Percentiles rank a stretch among this genome's conserved stretches.
phyloP scores from a whole-genome alignment of 768 basidiomycete genomes.

The Tulasnella sp. region DNA sequence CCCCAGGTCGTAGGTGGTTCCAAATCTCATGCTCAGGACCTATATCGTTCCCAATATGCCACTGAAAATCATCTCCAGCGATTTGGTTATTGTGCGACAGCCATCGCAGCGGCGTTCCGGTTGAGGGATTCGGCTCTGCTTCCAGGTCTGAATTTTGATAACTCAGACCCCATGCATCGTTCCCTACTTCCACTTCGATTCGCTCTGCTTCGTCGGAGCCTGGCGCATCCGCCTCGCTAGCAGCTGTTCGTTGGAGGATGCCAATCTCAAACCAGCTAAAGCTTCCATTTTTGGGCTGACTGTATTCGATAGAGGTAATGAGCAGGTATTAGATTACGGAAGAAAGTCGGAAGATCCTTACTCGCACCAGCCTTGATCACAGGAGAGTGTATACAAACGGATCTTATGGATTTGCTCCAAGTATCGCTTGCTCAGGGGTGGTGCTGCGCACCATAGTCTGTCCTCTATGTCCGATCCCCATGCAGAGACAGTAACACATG shows the following conservation, averaged over 20 bases:
- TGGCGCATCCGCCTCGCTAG: too few species aligned
- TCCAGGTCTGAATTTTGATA: too few species aligned
- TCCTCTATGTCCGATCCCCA: not conserved
- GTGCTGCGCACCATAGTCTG: not conserved
- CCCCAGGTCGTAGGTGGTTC: not conserved
- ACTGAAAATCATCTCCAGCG: not conserved
- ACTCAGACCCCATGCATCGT: too few species aligned
- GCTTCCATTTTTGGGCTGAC: not conserved
- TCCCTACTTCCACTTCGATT: too few species aligned
- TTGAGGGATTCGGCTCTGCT: too few species aligned
- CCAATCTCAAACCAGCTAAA: slow-evolving; percentile 9
- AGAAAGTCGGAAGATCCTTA: not conserved
- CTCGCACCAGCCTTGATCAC: slow-evolving; percentile 10
- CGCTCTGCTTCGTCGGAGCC: too few species aligned
- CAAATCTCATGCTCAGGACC: slow-evolving; percentile 8
- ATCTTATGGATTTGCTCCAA: not conserved
- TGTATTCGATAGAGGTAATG: too few species aligned
- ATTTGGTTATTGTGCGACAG: not conserved
- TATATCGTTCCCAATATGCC: not conserved
- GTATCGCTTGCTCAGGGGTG: not conserved
- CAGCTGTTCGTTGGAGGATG: not conserved
- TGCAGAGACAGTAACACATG: not conserved
- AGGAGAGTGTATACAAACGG: not conserved
- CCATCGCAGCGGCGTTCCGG: not conserved
- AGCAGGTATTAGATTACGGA: too few species aligned